Evolutionary conservation across 345 rosid genomes (phyloP).

Genomic region (Conringia planisiliqua): DNA sequence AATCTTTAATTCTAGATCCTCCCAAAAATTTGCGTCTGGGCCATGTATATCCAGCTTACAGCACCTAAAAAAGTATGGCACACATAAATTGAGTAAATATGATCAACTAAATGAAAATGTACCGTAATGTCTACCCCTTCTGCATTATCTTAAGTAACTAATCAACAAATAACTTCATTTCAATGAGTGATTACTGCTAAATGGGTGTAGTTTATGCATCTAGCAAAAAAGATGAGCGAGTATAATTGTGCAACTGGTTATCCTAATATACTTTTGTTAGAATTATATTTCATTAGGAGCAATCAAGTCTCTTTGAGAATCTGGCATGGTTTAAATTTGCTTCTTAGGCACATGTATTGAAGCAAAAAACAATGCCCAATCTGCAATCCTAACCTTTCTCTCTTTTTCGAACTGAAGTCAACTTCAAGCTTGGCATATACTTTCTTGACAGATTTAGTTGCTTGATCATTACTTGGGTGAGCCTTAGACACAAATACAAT

Average conservation of each 20-base stretch:
- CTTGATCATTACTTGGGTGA: constrained; percentile 85
- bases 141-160: not conserved
- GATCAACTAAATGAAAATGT: not conserved
- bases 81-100: not conserved
- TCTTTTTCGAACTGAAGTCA: constrained; percentile 92
- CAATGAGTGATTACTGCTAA: constrained; percentile 3
- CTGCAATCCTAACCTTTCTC: constrained; percentile 64
- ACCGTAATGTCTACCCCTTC: not conserved
- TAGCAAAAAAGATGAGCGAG: not conserved
- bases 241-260: not conserved
- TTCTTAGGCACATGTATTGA: not conserved
- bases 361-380: not conserved
- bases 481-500: constrained; percentile 92
- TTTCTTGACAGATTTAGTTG: constrained; percentile 80
- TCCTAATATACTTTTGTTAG: not conserved
- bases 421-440: constrained; percentile 91
- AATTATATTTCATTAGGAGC: constrained; percentile 4
- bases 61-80: constrained; percentile 54
- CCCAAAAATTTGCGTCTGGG: constrained; percentile 87
- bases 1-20: constrained; percentile 79
- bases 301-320: not conserved
- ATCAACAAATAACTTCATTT: not conserved
- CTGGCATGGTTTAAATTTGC: not conserved
- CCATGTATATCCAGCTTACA: constrained; percentile 86
- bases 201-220: constrained; percentile 10